These are phyloP conservation scores for Ascochyta viciae-villosae DNA, from an alignment of 2,329 filamentous ascomycete genomes.

Conservation along the genomic window DNA sequence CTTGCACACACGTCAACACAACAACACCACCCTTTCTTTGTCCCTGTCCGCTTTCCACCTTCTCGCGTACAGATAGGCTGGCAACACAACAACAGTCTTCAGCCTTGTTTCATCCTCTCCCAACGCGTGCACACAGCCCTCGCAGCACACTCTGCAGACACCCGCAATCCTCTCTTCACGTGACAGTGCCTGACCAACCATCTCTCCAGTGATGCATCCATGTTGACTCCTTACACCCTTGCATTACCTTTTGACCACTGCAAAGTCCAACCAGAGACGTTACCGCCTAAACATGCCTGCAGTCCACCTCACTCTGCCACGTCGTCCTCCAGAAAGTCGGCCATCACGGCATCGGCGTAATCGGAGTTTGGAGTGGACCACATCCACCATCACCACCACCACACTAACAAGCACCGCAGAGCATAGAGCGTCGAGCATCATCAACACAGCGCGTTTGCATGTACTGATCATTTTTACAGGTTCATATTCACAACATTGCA, in stretches of 20 bases:
- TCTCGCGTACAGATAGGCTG: too few species aligned
- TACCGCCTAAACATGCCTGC: neutral
- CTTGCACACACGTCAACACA: conserved; percentile 17
- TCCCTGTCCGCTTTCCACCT: too few species aligned
- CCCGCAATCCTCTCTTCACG: conserved; percentile 1
- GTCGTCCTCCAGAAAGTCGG: neutral
- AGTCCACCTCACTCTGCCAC: neutral
- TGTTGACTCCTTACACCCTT: neutral
- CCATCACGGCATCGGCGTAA: conserved; percentile 15
- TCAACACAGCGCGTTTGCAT: neutral
- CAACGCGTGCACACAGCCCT: too few species aligned
- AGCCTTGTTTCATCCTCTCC: neutral
- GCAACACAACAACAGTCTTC: too few species aligned
- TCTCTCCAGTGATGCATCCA: neutral
- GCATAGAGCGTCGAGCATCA: neutral
- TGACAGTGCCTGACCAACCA: neutral
- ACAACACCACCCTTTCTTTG: too few species aligned
- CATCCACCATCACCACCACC: neutral
- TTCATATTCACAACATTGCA: neutral
- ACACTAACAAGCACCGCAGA: neutral
- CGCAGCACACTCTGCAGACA: neutral
- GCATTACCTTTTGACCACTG: neutral
- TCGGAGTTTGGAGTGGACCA: conserved; percentile 15
- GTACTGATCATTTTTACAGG: neutral
- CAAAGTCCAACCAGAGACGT: neutral